Conservation (phyloP, 129 eudicot species). For the Solidago caesia region DNA sequence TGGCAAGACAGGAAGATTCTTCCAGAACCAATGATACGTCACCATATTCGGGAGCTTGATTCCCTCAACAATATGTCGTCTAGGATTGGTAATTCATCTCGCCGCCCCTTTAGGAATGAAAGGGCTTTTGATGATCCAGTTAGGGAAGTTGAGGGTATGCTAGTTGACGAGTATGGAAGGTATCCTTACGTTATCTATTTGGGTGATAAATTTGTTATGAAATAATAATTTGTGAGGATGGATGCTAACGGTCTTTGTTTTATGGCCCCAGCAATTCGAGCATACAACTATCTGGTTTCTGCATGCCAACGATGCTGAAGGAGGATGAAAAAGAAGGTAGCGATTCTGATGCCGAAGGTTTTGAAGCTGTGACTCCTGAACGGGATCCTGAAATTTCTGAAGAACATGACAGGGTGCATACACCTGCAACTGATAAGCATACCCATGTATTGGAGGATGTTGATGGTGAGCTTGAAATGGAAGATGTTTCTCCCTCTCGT, state of each 20-base stretch:
- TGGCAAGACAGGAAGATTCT: constrained; percentile 91
- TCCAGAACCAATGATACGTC: constrained; percentile 80
- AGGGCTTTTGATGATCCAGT: constrained; percentile 86
- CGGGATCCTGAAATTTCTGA: constrained; percentile 48
- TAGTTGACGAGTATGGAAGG: constrained; percentile 97
- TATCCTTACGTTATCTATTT: constrained; percentile 14
- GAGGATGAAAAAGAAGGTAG: constrained; percentile 74
- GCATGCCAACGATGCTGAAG: constrained; percentile 82
- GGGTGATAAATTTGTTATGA: background rate
- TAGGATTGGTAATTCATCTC: constrained; percentile 50
- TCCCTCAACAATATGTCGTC: constrained; percentile 61
- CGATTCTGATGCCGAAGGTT: constrained; percentile 84
- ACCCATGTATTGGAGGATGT: constrained; percentile 88
- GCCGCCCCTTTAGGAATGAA: constrained; percentile 75
- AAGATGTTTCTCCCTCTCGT: constrained; percentile 74
- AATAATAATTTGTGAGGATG: background rate
- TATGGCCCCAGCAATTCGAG: constrained; percentile 73
- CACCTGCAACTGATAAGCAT: constrained; percentile 57
- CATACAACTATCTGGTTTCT: constrained; percentile 76
- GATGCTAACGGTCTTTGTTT: constrained; percentile 12
- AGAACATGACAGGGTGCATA: constrained; percentile 29
- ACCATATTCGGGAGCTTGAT: constrained; percentile 83
- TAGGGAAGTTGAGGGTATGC: constrained; percentile 88
- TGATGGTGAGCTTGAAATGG: constrained; percentile 98
- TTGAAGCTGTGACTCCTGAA: constrained; percentile 97